These are phyloP conservation scores for Curvularia spicifera DNA, from an alignment of 2,329 filamentous ascomycete genomes.

Conservation along the genomic window DNA sequence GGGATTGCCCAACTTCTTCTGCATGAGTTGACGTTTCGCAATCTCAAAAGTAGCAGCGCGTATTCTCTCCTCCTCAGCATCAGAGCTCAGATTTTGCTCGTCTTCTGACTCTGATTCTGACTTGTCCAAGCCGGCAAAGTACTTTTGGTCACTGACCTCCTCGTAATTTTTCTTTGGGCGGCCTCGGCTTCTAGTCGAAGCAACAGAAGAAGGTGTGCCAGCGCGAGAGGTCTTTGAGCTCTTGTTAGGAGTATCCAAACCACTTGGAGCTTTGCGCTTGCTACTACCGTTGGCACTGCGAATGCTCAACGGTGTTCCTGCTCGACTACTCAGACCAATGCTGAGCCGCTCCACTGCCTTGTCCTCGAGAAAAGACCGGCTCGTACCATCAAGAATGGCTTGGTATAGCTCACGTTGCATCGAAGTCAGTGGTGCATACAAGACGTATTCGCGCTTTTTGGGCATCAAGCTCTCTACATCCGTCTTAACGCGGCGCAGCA, in stretches of 20 bases:
- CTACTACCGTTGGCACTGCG: slow-evolving; percentile 55
- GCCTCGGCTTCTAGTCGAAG: slow-evolving; percentile 60
- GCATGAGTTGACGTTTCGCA: slow-evolving; percentile 85
- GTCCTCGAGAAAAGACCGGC: slow-evolving; percentile 68
- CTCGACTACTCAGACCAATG: slow-evolving; percentile 47
- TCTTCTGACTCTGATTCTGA: slow-evolving; percentile 50
- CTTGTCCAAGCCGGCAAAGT: slow-evolving; percentile 78
- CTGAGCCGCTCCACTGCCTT: slow-evolving; percentile 73
- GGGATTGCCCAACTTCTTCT: slow-evolving; percentile 92
- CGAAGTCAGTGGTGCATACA: slow-evolving; percentile 89
- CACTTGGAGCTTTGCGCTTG: slow-evolving; percentile 64
- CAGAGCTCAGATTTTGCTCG: slow-evolving; percentile 52
- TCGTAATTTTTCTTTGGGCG: slow-evolving; percentile 66
- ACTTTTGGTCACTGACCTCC: slow-evolving; percentile 81
- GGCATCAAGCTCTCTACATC: slow-evolving; percentile 92
- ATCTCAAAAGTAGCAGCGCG: slow-evolving; percentile 72
- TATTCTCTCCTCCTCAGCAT: slow-evolving; percentile 67
- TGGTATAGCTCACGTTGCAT: slow-evolving; percentile 93
- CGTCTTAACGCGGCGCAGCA: slow-evolving; percentile 86
- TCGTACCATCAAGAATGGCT: slow-evolving; percentile 67
- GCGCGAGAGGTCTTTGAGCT: slow-evolving; percentile 75
- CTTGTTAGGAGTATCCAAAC: slow-evolving; percentile 64
- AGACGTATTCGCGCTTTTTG: slow-evolving; percentile 93
- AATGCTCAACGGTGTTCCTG: slow-evolving; percentile 57
- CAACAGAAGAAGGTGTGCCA: slow-evolving; percentile 70